These are phyloP conservation scores for sweet orange (Citrus sinensis) DNA, from an alignment of 345 rosid species.

Conservation along the genomic window DVS_A1.0 CM039162.1:31599501-31600000, in stretches of 20 bases:
- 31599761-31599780: background rate
- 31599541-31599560: too few relatives aligned
- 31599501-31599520: too few relatives aligned
- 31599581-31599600: too few relatives aligned
- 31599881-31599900: background rate
- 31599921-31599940: conserved; percentile 75
- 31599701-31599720: background rate
- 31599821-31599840: background rate
- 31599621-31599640: too few relatives aligned
- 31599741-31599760: background rate
- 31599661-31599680: background rate
- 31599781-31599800: background rate
- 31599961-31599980: conserved; percentile 45
- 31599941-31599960: conserved; percentile 60
- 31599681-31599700: background rate
- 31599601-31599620: too few relatives aligned
- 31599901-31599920: conserved; percentile 12
- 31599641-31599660: background rate
- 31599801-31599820: background rate
- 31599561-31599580: too few relatives aligned
- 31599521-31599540: too few relatives aligned
- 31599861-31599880: background rate
- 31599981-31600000: conserved; percentile 14
- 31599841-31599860: conserved; percentile 28
- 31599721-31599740: background rate